Evolutionary conservation across 495 filamentous ascomycete species (phyloP), one percentile per base, ranked within the genome.

Genomic region (Sordaria brevicollis): DNA sequence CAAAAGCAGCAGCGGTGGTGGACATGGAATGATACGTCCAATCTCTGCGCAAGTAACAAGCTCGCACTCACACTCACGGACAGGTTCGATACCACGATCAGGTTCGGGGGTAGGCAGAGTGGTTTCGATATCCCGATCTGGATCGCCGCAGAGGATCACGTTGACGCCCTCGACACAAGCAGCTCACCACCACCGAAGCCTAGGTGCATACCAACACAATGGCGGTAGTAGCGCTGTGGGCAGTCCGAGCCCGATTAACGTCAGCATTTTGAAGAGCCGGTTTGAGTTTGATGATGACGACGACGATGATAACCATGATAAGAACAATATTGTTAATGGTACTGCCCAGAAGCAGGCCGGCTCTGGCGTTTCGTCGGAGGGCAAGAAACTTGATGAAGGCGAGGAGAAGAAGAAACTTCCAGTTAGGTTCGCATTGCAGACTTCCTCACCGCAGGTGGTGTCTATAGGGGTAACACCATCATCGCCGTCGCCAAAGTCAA

Each of bases 341-440:
- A 4, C 1, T 31, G 5, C 13, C 5, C 25, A 33, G 8, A 62
- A 31, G 49, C 49, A 62, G 49, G 13, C 2, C 11, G 2, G 6
- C 5, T 29, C 11, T 62, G 49, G 25, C 5, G 7, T 31, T 62
- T 8, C 17, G 25, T 21, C 13, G 5, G 13, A 25, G 11, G 7
- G 13, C 11, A 62, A 62, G 25, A 36, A 43, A 15, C 35, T 62
- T 57, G 66, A 33, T 0, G 35, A 13, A 35, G 49, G 29, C 5
- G 54, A 71, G 39, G 71, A 69, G 35, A 66, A 69, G 66, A 37
- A 37, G 70, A 68, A 69, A 13, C 49, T 62, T 31, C 49, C 49
- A 1, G 49, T 62, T 13, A 62, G 49, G 17, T 62, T 62, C 8
- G 13, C 49, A 6, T 17, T 62, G 49, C 49, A 21, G 11, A 17